Conservation (phyloP, 140 eudicot genomes). For the Anethum foeniculum region DNA sequence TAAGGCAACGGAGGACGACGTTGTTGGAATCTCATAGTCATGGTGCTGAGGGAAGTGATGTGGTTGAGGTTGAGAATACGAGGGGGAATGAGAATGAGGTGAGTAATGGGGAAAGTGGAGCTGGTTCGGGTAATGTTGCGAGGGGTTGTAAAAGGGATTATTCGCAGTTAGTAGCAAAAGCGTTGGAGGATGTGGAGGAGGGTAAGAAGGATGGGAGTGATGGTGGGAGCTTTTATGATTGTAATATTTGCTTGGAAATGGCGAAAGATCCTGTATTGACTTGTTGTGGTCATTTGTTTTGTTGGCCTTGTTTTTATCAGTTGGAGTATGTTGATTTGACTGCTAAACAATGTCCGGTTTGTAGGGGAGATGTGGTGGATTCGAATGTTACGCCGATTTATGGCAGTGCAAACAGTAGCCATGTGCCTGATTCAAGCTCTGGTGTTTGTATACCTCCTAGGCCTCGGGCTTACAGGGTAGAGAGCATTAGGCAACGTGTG, state of each 20-base stretch:
- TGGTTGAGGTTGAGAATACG: constrained; percentile 13
- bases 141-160: constrained; percentile 50
- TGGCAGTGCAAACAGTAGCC: constrained; percentile 44
- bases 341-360: constrained; percentile 85
- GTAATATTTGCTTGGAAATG: constrained; percentile 73
- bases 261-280: constrained; percentile 81
- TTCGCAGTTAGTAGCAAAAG: constrained; percentile 50
- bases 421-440: constrained; percentile 30
- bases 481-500: constrained; percentile 55
- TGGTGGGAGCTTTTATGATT: constrained; percentile 61
- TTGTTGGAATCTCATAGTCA: constrained; percentile 35
- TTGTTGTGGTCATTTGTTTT: constrained; percentile 84
- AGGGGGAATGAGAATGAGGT: constrained; percentile 12
- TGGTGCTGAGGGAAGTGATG: constrained; percentile 22
- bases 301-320: constrained; percentile 82
- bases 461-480: constrained; percentile 70
- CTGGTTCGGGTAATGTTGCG: constrained; percentile 18
- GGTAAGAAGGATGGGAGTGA: constrained; percentile 32
- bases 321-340: constrained; percentile 56
- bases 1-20: constrained; percentile 45
- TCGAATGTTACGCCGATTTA: constrained; percentile 57
- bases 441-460: constrained; percentile 69
- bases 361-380: constrained; percentile 72
- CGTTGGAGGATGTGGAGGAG: constrained; percentile 52
- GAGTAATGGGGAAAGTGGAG: constrained; percentile 14